phyloP scores from a whole-genome alignment of 768 basidiomycete species.

The Tephrocybe rancida region DNA sequence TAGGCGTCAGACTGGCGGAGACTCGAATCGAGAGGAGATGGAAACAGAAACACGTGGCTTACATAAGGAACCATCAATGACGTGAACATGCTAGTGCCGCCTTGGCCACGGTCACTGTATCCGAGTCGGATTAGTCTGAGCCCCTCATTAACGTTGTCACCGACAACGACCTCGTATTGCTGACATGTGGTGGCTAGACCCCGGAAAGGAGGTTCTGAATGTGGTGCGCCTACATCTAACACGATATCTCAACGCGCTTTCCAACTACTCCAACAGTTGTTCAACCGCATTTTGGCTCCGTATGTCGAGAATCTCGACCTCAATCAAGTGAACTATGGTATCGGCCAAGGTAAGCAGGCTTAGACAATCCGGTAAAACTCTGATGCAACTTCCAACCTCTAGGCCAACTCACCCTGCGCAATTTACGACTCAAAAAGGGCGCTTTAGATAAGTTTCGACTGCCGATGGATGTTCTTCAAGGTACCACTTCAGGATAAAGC shows the following conservation, averaged over 20 bases:
- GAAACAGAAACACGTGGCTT: background rate
- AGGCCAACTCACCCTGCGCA: constrained; percentile 80
- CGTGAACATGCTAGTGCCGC: background rate
- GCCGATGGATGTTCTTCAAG: constrained; percentile 94
- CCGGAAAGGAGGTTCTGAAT: constrained; percentile 82
- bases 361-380: background rate
- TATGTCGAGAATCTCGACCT: constrained; percentile 97
- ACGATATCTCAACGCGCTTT: background rate
- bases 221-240: constrained; percentile 50
- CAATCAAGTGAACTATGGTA: constrained; percentile 92
- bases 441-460: constrained; percentile 94
- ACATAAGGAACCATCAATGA: constrained; percentile 8
- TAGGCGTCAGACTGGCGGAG: too few species aligned
- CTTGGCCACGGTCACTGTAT: too few species aligned
- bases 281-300: constrained; percentile 90
- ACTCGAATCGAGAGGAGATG: too few species aligned
- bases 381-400: constrained; percentile 3
- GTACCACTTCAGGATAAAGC: constrained; percentile 34
- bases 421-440: constrained; percentile 88
- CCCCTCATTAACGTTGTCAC: background rate
- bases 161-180: constrained; percentile 2
- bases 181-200: constrained; percentile 85
- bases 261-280: constrained; percentile 43
- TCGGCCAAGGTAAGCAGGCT: constrained; percentile 67
- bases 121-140: too few species aligned